phyloP scores from a whole-genome alignment of 371 early-diverging fungal genomes.

The Globomyces sp. region DNA sequence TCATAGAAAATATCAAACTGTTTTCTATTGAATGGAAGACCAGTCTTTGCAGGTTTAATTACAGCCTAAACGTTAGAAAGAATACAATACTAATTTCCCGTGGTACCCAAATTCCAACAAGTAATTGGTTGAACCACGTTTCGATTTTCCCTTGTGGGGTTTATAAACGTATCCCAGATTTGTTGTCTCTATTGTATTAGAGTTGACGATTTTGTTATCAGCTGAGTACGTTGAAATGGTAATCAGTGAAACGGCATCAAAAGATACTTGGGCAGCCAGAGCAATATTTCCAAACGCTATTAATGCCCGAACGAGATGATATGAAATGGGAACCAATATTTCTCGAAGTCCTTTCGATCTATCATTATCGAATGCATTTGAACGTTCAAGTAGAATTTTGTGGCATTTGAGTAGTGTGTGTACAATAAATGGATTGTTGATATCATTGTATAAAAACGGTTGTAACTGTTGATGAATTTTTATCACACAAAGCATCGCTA shows the following conservation, averaged over 20 bases:
- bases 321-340: conserved; percentile 27
- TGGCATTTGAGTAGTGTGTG: conserved; percentile 30
- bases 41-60: conserved; percentile 3
- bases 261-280: conserved; percentile 26
- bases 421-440: conserved; percentile 31
- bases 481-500: conserved; percentile 22
- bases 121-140: conserved; percentile 3
- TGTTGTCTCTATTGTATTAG: conserved; percentile 28
- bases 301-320: conserved; percentile 25
- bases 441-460: conserved; percentile 28
- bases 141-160: conserved; percentile 24
- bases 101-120: conserved; percentile 31
- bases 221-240: conserved; percentile 16
- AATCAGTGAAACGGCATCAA: conserved; percentile 30
- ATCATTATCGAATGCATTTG: conserved; percentile 30
- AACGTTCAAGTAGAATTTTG: conserved; percentile 21
- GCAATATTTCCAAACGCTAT: conserved; percentile 21
- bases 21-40: conserved; percentile 9
- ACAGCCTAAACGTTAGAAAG: background rate
- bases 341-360: conserved; percentile 19
- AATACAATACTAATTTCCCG: conserved; percentile 11
- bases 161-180: conserved; percentile 35
- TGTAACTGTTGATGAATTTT: conserved; percentile 25
- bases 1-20: conserved; percentile 30
- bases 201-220: conserved; percentile 34